These are phyloP conservation scores for Metschnikowia kunwiensis DNA, from an alignment of 805 yeast species.

Conservation along the genomic window DNA sequence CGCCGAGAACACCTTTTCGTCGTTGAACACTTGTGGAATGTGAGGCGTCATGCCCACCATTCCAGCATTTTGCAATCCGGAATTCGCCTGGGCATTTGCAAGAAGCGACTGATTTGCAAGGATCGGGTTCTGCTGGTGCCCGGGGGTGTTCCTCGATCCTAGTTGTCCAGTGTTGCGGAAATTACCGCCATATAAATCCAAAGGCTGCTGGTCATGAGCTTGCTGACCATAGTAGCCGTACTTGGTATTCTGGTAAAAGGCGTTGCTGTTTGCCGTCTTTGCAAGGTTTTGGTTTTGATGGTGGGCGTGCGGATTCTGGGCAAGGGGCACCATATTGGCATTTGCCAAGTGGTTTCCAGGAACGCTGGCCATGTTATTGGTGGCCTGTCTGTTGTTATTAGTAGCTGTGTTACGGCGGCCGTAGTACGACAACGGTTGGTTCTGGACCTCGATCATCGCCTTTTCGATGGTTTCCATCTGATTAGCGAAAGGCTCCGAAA, in stretches of 20 bases:
- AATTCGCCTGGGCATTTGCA: background rate
- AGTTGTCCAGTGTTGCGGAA: background rate
- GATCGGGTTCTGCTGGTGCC: background rate
- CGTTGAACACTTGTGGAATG: conserved; percentile 19
- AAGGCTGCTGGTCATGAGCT: conserved; percentile 8
- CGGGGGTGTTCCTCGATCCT: background rate
- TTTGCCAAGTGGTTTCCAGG: background rate
- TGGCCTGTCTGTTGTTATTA: background rate
- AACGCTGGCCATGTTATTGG: background rate
- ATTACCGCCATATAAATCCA: conserved; percentile 1
- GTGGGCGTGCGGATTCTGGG: conserved; percentile 1
- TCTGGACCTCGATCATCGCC: conserved; percentile 31
- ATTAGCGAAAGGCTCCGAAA: conserved; percentile 31
- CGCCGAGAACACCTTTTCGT: conserved; percentile 6
- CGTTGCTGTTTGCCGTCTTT: too few species aligned
- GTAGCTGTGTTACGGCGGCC: conserved; percentile 17
- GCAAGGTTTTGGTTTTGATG: too few species aligned
- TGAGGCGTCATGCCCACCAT: conserved; percentile 7
- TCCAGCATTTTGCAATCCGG: conserved; percentile 5
- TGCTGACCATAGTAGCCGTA: conserved; percentile 8
- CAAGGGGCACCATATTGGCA: background rate
- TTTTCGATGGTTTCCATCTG: conserved; percentile 34
- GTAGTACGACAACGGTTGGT: conserved; percentile 27
- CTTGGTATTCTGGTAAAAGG: conserved; percentile 8
- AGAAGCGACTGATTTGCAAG: too few species aligned